Conservation (phyloP, 805 yeast genomes). For the Yamadazyma scolyti region DNA sequence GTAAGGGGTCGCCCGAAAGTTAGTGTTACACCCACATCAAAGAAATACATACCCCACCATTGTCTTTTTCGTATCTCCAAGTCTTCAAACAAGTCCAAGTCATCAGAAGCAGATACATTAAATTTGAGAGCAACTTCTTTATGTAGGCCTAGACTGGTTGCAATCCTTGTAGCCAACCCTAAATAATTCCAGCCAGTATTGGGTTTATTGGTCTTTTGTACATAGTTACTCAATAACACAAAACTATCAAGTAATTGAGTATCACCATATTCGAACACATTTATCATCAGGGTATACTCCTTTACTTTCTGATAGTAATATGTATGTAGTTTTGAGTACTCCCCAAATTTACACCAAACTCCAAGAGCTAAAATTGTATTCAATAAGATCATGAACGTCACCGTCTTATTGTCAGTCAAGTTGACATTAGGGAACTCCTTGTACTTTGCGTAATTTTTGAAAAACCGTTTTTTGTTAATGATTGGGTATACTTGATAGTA, state of each 20-base stretch:
- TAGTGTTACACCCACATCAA: constrained; percentile 18
- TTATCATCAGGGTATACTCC: constrained; percentile 10
- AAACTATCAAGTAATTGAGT: constrained; percentile 17
- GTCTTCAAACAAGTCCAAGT: constrained; percentile 14
- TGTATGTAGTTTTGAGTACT: constrained; percentile 14
- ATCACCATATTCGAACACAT: constrained; percentile 17
- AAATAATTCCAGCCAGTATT: constrained; percentile 18
- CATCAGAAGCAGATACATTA: constrained; percentile 4
- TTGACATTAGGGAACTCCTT: constrained; percentile 3
- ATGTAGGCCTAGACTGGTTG: constrained; percentile 18
- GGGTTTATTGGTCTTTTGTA: constrained; percentile 16
- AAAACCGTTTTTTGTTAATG: constrained; percentile 15
- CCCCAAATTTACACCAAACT: constrained; percentile 19
- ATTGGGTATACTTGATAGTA: constrained; percentile 17
- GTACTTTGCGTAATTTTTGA: constrained; percentile 6
- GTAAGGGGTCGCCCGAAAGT: constrained; percentile 19
- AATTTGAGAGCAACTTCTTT: constrained; percentile 17
- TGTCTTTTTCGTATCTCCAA: constrained; percentile 17
- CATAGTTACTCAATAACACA: constrained; percentile 16
- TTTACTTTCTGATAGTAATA: constrained; percentile 16
- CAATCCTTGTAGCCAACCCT: constrained; percentile 17
- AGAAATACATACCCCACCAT: constrained; percentile 21
- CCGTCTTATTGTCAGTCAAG: constrained; percentile 8
- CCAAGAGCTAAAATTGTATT: constrained; percentile 17
- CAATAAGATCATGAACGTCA: constrained; percentile 15